Evolutionary conservation across 768 basidiomycete genomes (phyloP), one percentile per base, ranked within the genome.

Genomic region (Leccinellum rugosiceps): DNA sequence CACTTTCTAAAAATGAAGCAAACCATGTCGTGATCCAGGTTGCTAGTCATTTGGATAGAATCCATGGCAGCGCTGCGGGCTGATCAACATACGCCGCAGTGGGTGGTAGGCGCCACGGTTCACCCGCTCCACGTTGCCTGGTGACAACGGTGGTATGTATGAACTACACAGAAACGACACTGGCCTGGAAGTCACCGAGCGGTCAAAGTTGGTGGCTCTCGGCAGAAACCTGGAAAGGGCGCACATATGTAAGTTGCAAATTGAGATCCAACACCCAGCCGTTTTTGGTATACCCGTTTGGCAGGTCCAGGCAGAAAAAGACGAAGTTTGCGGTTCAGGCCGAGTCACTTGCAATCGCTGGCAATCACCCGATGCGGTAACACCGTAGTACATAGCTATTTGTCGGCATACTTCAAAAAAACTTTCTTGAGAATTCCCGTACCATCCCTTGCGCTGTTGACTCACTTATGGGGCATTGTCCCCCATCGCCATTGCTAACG

Each of bases 351-450:
- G n/a, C 19, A 43, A 43, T 32, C 23, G 45, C 45, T 45, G 34
- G 53, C 57, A 59, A 7, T 60, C 41, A 49, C 54, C 49, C 47
- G 44, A 63, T 65, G 55, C 13, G 26, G 57, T 62, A 58, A 67
- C 46, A 17, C 47, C 31, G 34, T n/a, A n/a, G 54, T 68, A 64
- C 59, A 59, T 67, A 65, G 55, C 65, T 62, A 66, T 61, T 58
- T 54, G 30, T 67, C 52, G 31, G 57, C 44, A 58, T 53, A n/a
- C n/a, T n/a, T n/a, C n/a, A n/a, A 52, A 64, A 58, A 68, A 51
- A 57, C 23, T 8, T 59, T 57, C 62, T 64, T 70, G 55, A 68
- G 63, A 67, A 56, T 41, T 57, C 57, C 44, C 50, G 53, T n/a
- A 58, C 15, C 45, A 59, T 49, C 57, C 59, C 56, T 58, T 60